A percentile compares a stretch with the other conserved stretches of the same genome.
These are phyloP conservation scores for Takakia lepidozioides DNA, from an alignment of 225 moss, liverwort and hornwort species.

Conservation along the genomic window DNA sequence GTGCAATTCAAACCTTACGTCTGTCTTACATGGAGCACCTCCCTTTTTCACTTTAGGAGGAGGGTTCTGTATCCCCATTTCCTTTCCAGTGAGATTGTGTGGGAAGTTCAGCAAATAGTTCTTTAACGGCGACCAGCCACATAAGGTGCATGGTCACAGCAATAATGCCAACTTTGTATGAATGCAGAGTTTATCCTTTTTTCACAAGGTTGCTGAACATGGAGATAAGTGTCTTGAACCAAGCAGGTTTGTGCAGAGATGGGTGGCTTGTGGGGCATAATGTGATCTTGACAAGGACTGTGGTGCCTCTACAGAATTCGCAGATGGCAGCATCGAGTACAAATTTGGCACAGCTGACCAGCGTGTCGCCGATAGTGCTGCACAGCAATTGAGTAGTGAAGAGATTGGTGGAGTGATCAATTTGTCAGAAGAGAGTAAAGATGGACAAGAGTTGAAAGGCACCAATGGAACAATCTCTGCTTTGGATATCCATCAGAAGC, in stretches of 20 bases:
- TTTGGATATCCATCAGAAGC: conserved; percentile 17
- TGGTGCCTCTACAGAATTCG: conserved; percentile 26
- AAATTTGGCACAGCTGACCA: conserved; percentile 71
- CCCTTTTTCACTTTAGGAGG: no score
- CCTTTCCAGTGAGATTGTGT: no score
- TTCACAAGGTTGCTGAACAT: background rate
- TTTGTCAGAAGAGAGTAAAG: conserved; percentile 13
- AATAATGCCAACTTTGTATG: no score
- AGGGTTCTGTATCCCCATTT: no score
- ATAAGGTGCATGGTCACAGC: no score
- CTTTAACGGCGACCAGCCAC: no score
- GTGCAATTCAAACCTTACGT: background rate
- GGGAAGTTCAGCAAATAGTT: no score
- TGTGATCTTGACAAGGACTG: conserved; percentile 6
- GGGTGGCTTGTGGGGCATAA: background rate
- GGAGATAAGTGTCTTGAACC: background rate
- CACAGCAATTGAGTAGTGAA: conserved; percentile 14
- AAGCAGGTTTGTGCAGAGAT: background rate
- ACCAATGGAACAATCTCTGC: conserved; percentile 9
- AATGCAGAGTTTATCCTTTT: no score
- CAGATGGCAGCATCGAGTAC: conserved; percentile 92
- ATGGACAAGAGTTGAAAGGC: conserved; percentile 2
- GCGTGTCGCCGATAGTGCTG: conserved; percentile 12
- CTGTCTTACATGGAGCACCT: background rate
- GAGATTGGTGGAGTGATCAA: conserved; percentile 24